A percentile compares a stretch with the other conserved stretches of the same genome.
Evolutionary conservation across 1,139 yeast species (phyloP).

Genomic region (Scheffersomyces segobiensis): DNA sequence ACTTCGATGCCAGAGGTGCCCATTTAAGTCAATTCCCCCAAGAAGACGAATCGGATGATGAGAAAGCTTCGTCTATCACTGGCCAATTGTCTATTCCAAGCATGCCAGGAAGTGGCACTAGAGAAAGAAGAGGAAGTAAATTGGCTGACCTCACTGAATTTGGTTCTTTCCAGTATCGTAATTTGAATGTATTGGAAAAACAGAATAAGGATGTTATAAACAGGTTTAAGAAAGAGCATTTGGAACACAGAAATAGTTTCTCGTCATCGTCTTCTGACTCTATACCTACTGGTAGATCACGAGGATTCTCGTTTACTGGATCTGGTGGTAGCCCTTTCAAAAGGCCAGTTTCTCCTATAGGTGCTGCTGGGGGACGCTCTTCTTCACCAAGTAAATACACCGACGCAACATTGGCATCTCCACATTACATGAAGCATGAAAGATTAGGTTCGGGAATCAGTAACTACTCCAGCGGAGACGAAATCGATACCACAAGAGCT

Average conservation of each 20-base stretch:
- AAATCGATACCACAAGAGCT: conserved; percentile 28
- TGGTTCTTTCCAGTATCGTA: conserved; percentile 91
- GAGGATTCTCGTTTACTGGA: conserved; percentile 40
- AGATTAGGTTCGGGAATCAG: conserved; percentile 37
- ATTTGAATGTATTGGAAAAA: conserved; percentile 84
- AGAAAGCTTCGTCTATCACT: conserved; percentile 1
- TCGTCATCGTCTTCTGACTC: conserved; percentile 48
- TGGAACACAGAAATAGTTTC: conserved; percentile 51
- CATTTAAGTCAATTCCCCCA: conserved; percentile 60
- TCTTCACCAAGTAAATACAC: conserved; percentile 26
- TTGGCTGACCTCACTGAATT: conserved; percentile 78
- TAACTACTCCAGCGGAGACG: conserved; percentile 40
- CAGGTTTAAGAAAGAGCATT: conserved; percentile 79
- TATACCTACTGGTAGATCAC: conserved; percentile 34
- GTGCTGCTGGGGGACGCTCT: conserved; percentile 15
- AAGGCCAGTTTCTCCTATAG: conserved; percentile 31
- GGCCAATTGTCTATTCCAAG: background rate
- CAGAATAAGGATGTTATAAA: conserved; percentile 93
- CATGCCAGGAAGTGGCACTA: conserved; percentile 16
- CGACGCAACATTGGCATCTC: conserved; percentile 11
- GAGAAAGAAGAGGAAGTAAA: conserved; percentile 67
- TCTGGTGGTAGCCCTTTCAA: conserved; percentile 35
- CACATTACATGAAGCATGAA: conserved; percentile 29
- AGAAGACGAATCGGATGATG: conserved; percentile 43
- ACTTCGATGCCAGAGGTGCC: conserved; percentile 92